Evolutionary conservation across 1,284 basidiomycete genomes (phyloP).

Genomic region (Trametes versicolor): DNA sequence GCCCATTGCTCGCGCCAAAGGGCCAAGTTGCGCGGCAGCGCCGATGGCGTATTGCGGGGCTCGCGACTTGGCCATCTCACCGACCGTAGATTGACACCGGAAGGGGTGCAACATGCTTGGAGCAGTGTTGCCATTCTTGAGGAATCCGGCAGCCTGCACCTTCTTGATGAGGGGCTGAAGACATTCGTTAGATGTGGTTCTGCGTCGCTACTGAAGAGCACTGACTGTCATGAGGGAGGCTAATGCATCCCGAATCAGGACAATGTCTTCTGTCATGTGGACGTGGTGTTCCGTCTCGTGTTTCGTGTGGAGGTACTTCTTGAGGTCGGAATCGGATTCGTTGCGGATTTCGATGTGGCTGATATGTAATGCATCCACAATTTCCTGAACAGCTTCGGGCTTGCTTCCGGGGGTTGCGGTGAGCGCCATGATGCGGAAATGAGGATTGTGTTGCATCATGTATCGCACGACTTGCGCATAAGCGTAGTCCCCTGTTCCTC

Average conservation of each 20-base stretch:
- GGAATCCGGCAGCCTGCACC: constrained; percentile 39
- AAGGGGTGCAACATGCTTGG: constrained; percentile 67
- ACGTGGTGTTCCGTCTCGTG: constrained; percentile 78
- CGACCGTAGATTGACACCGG: constrained; percentile 53
- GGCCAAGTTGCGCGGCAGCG: constrained; percentile 29
- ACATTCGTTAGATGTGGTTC: neutral
- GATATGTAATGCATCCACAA: constrained; percentile 97
- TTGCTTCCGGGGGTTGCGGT: constrained; percentile 95
- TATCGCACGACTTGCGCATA: constrained; percentile 92
- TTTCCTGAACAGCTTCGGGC: constrained; percentile 87
- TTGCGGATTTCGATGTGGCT: constrained; percentile 95
- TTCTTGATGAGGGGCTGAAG: constrained; percentile 45
- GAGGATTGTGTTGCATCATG: constrained; percentile 93
- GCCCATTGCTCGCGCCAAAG: constrained; percentile 33
- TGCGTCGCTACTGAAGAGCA: constrained; percentile 4
- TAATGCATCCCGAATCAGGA: constrained; percentile 64
- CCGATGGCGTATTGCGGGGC: constrained; percentile 35
- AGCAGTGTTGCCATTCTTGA: constrained; percentile 44
- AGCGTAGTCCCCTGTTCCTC: constrained; percentile 92
- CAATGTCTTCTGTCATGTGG: constrained; percentile 68
- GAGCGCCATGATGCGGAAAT: constrained; percentile 93
- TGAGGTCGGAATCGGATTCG: constrained; percentile 91
- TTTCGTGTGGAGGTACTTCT: constrained; percentile 92
- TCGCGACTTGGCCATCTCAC: constrained; percentile 48
- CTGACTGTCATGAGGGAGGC: constrained; percentile 79